Evolutionary conservation across 2,329 filamentous ascomycete species (phyloP), one percentile per base, ranked within the genome.

Genomic region (Neospermospora avenae): DNA sequence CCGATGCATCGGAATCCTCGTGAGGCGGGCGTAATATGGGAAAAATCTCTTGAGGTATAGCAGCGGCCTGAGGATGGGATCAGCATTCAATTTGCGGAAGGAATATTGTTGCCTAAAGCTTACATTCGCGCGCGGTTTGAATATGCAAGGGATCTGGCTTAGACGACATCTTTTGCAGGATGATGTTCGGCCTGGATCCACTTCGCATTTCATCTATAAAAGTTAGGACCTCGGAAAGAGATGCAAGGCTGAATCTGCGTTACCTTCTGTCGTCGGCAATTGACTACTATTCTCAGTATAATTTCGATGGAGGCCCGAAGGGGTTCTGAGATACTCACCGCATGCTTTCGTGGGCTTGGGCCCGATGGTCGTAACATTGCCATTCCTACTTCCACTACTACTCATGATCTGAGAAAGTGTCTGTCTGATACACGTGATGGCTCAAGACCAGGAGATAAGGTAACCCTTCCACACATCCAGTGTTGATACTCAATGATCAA

Each of bases 101-200:
- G 37, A 28, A 68, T 54, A 20, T 55, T 31, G n/a, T 51, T 37
- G 48, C 3, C 58, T 57, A 25, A 65, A 61, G 13, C 73, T 59
- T 66, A 75, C 75, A 63, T 77, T 77, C 45, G 74, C 74, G 42
- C 75, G 70, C 11, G 75, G 75, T 34, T 76, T 74, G 59, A 77
- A 77, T 13, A 77, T 69, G 63, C 75, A 77, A 22, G 73, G 72
- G 10, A 74, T 68, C n/a, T 72, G 73, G 4, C 70, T 68, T 8
- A 71, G 70, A 18, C 70, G 58, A 57, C 73, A 76, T 59, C 74
- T 68, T 18, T 73, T 71, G 63, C 73, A 75, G 0, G 70, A 69
- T 16, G 69, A 67, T 34, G 48, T 55, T 24, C 60, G 57, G 48
- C 61, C 62, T 14, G 68, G 65, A 16, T 75, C 74, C 20, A 75